Evolutionary conservation across 331 rosid species (phyloP).

Genomic region (Telfairia occidentalis): DNA sequence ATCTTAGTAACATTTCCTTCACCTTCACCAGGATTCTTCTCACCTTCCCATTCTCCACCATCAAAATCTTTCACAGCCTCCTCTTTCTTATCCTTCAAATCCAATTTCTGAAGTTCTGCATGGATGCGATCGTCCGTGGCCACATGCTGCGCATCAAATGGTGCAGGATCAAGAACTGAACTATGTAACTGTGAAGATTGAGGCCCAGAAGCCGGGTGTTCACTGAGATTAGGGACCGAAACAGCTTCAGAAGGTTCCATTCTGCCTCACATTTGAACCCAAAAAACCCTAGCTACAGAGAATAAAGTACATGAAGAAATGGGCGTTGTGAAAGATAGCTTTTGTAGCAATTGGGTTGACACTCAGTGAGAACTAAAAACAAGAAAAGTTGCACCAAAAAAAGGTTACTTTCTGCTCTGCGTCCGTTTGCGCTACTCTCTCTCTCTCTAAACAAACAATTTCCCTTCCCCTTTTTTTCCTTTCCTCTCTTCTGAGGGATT

Average conservation of each 20-base stretch:
- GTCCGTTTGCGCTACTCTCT: not conserved
- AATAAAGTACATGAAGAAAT: not conserved
- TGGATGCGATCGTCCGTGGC: constrained; percentile 11
- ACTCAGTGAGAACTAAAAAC: not conserved
- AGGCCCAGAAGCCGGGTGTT: constrained; percentile 14
- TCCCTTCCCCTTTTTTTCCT: not conserved
- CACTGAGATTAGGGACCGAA: constrained; percentile 15
- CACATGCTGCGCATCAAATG: constrained; percentile 30
- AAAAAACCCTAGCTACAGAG: constrained; percentile 31
- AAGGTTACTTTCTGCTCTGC: constrained; percentile 7
- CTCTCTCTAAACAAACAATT: not conserved
- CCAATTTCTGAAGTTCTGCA: constrained; percentile 32
- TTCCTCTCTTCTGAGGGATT: not conserved
- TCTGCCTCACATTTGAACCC: constrained; percentile 76
- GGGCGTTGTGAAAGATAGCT: not conserved
- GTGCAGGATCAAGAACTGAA: constrained; percentile 27
- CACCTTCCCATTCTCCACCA: constrained; percentile 1
- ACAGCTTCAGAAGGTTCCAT: constrained; percentile 57
- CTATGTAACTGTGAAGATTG: constrained; percentile 14
- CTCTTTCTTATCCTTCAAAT: constrained; percentile 38
- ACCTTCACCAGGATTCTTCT: constrained; percentile 9
- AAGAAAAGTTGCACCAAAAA: not conserved
- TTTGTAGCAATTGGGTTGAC: constrained; percentile 4
- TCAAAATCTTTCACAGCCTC: not conserved
- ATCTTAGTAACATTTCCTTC: constrained; percentile 10